Evolutionary conservation across 2,329 filamentous ascomycete genomes (phyloP), one percentile per base, ranked within the genome.

Genomic region (Microthyrium microscopicum): DNA sequence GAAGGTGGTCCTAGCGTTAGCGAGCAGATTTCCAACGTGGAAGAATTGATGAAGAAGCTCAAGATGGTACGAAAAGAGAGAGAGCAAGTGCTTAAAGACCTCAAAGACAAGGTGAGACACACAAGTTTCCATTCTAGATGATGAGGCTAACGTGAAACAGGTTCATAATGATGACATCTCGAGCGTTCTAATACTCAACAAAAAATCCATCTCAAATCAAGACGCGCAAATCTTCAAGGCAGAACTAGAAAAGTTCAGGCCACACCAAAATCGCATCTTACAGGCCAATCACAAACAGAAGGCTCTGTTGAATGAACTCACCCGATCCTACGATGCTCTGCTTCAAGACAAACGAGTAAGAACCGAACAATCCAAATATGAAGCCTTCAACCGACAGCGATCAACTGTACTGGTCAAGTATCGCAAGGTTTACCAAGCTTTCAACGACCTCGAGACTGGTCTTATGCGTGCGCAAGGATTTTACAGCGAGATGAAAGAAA

Each of bases 121-220:
- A 12, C n/a, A 8, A 6, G 9, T 24, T 2, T 15, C n/a, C n/a
- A n/a, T n/a, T n/a, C n/a, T n/a, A n/a, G n/a, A n/a, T 13, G 11
- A 17, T 5, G 19, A n/a, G 26, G 20, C 27, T 41, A 35, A 41
- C 37, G 20, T 35, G 26, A 15, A 30, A 11, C 42, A 94, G 87
- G 77, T 87, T 34, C 87, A 92, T 56, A 83, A 79, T 43, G 91
- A 98, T 49, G 91, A 98, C 48, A 98, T 98, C 41, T 94, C 85
- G 4, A 89, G 93, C 49, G 85, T 95, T 9, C 65, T 98, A 39
- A 98, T 98, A 36, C 62, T 98, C 38, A 98, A 98, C 64, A 95
- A 95, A 53, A 98, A 95, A 57, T 78, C 83, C 2, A 87, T 95
- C 47, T 70, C 83, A 15, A 92, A 83, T 48, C 87, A 89, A 47